Base-by-base conservation (phyloP, 306 rosid species). In the Lotus japonicus region DNA sequence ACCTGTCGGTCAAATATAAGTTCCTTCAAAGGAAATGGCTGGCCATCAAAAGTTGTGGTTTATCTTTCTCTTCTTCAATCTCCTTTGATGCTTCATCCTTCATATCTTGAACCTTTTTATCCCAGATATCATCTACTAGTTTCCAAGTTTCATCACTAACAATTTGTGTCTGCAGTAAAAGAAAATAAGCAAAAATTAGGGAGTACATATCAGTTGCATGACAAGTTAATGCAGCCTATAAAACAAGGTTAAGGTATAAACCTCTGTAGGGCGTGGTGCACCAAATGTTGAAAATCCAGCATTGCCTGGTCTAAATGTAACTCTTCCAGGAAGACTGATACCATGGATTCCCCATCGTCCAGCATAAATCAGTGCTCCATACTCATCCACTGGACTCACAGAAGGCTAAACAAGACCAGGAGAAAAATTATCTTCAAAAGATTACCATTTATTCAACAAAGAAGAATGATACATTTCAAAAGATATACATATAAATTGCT, bases 271-370 rank as follows among this genome's bases (percentile, higher is more conserved):
- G 38, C 97, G 82, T 68, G 98, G 85, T 9, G 98, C 94, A 43
- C 98, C 98, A 62, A 92, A 92, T 63, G 96, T 92, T 5, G 85
- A 42, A 80, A 83, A 92, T 50, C 98, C 98, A 66, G 51, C 96
- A 77, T 90, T 81, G 55, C 98, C 98, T 1, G 98, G 98, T 1
- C 91, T 86, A 83, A 92, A 92, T 62, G 98, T 88, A 65, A 90
- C 96, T 86, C 98, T 86, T 54, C 98, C 98, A 19, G 98, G 96
- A 67, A 90, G 96, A 70, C 96, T 74, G 70, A 79, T 59, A 58
- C 98, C 98, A 62, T 92, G 86, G 61, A 92, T 79, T 80, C 94
- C 98, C 98, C 97, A 92, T 46, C 97, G 76, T 69, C 98, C 98
- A 42, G 96, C 91, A 77, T 90, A 88, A 54, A 90, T 74, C 52